phyloP scores from a whole-genome alignment of 2,329 filamentous ascomycete species.

The Fusarium sp. region DNA sequence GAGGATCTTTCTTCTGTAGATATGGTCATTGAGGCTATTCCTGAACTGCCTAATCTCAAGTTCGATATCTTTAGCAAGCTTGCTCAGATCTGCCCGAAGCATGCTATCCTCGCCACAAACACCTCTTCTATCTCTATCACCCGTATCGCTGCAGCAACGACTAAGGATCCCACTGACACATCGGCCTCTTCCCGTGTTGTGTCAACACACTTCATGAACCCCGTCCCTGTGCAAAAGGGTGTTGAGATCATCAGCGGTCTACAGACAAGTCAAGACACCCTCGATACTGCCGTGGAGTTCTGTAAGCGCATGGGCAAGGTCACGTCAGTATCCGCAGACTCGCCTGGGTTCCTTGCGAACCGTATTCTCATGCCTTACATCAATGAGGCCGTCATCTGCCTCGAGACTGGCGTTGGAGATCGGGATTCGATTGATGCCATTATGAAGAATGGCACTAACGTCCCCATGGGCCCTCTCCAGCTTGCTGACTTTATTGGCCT shows the following conservation, averaged over 20 bases:
- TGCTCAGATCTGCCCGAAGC: conserved; percentile 82
- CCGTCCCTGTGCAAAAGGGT: conserved; percentile 94
- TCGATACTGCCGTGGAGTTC: conserved; percentile 86
- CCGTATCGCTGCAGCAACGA: conserved; percentile 90
- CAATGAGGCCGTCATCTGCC: conserved; percentile 96
- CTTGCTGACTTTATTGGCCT: conserved; percentile 97
- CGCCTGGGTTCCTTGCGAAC: conserved; percentile 95
- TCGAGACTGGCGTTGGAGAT: conserved; percentile 91
- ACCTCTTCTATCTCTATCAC: conserved; percentile 99
- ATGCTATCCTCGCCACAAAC: conserved; percentile 95
- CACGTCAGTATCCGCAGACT: conserved; percentile 86
- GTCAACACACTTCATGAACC: conserved; percentile 99
- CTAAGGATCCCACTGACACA: conserved; percentile 81
- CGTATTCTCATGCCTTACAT: conserved; percentile 99
- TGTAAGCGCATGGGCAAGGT: conserved; percentile 95
- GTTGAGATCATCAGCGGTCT: conserved; percentile 97
- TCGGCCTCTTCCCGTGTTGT: conserved; percentile 88
- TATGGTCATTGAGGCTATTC: conserved; percentile 98
- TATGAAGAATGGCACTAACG: conserved; percentile 99
- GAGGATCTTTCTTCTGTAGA: conserved; percentile 86
- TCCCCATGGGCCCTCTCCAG: conserved; percentile 95
- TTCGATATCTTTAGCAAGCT: conserved; percentile 87
- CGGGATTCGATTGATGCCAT: conserved; percentile 95
- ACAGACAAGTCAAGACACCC: conserved; percentile 86
- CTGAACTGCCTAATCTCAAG: conserved; percentile 91